Evolutionary conservation across 495 filamentous ascomycete genomes (phyloP).

Genomic region (Astrocystis sublimbata): DNA sequence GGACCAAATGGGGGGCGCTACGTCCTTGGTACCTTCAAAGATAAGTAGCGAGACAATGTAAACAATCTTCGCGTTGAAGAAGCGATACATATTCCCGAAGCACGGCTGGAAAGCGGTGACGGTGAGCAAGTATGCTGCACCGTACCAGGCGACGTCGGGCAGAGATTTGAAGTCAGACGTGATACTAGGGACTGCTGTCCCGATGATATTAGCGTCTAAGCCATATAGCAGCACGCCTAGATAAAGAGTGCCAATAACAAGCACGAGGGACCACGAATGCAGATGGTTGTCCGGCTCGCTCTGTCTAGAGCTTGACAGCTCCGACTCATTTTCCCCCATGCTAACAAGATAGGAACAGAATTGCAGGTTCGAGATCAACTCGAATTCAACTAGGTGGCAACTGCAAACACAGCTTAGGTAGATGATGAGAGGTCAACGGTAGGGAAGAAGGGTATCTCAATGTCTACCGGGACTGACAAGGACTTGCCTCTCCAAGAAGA

Average conservation of each 20-base stretch:
- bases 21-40: slow-evolving; percentile 37
- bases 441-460: too few species aligned
- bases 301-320: too few species aligned
- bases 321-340: too few species aligned
- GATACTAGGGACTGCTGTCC: slow-evolving; percentile 37
- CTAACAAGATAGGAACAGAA: too few species aligned
- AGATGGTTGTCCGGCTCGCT: too few species aligned
- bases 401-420: too few species aligned
- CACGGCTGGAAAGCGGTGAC: slow-evolving; percentile 47
- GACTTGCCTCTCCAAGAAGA: too few species aligned
- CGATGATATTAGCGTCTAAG: slow-evolving; percentile 27
- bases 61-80: slow-evolving; percentile 39
- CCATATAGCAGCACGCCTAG: slow-evolving; percentile 7
- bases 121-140: slow-evolving; percentile 50
- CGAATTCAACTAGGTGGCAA: too few species aligned
- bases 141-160: slow-evolving; percentile 52
- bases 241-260: slow-evolving; percentile 1
- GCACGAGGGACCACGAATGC: not conserved
- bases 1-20: too few species aligned
- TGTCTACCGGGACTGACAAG: too few species aligned
- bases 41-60: slow-evolving; percentile 34
- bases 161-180: slow-evolving; percentile 39
- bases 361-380: too few species aligned
- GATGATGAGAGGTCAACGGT: too few species aligned
- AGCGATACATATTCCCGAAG: slow-evolving; percentile 48